Base-by-base conservation (phyloP, 768 basidiomycete genomes). In the Melanogaster broomeanus region DNA sequence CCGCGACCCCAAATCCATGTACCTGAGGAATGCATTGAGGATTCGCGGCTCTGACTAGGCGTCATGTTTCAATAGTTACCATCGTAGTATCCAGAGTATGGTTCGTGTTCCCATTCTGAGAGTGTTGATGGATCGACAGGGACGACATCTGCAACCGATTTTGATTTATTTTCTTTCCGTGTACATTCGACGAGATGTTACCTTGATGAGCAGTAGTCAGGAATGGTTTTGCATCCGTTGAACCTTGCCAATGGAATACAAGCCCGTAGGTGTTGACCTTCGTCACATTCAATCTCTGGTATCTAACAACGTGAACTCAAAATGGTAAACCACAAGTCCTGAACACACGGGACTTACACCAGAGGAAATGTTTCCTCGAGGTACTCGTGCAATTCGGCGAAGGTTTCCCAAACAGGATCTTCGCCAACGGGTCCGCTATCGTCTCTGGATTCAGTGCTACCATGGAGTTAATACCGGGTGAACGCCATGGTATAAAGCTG, bases 1-100 rank as follows among this genome's bases (percentile, higher is more conserved):
- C 90, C 90, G 9, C 90, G 76, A 7, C 90, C 90, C 88, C 88
- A 91, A 16, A 93, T 74, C 52, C 74, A 78, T 45, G 79, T 70
- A n/a, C 78, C 80, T 72, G 45, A n/a, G 12, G 6, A 13, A 40
- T 16, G 30, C 7, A 5, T 9, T 31, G 18, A 42, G 19, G 11
- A 2, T 35, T 35, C 34, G 8, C 13, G 33, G 7, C 21, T n/a
- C n/a, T 38, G 6, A 25, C 7, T 4, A 19, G 12, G 31, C 19
- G 22, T 30, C 13, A 12, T 22, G 12, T 52, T 2, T 16, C 24
- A 22, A 24, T 45, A 12, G 18, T 28, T 40, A 76, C 80, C 80
- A 52, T 83, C 81, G 58, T 73, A 82, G 50, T 73, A 62, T 0
- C 85, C 85, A 30, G 81, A 82, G 61, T 79, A 87, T 0, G 84